Evolutionary conservation across 2,329 filamentous ascomycete genomes (phyloP), one percentile per base, ranked within the genome.

Genomic region (Pestalotiopsis sp.): DNA sequence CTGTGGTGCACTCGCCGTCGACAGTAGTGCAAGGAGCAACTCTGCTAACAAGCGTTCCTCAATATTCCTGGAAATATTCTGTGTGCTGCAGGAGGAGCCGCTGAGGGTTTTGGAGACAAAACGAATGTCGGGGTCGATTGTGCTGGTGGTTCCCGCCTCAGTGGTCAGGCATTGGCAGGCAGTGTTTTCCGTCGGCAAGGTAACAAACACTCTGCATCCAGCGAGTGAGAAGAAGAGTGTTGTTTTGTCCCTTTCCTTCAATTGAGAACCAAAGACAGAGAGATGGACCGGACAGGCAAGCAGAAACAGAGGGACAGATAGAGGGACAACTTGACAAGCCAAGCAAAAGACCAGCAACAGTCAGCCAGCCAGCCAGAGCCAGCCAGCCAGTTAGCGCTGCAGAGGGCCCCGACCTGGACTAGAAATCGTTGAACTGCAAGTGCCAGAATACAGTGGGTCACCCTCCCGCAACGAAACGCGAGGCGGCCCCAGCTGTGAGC

Each of bases 401-500:
- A 52, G 44, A 52, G 44, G 44, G 44, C 44, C 44, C 44, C 44
- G 44, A 52, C 44, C 20, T n/a, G 17, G 44, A 52, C 63, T 65
- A 44, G 63, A 65, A 65, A 65, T 65, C 35, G 63, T 65, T 65
- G 40, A 56, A 56, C 30, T 56, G 24, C 40, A 44, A 64, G 61
- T 64, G 38, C 60, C 60, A 22, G 38, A 48, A 22, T 20, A 24
- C 9, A 48, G 60, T 63, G 63, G 63, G 63, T 38, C 63, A 44
- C 63, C 63, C 60, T 20, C 60, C 58, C 58, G 35, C 26, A 40
- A 20, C 58, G 26, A 61, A 61, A 40, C 58, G 24, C 60, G 38
- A 39, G 38, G 30, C 26, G 26, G 58, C 58, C 58, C 20, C 22
- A 26, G 22, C 26, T 58, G 17, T 17, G 20, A n/a, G 44, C 44